A percentile compares a stretch with the other conserved stretches of the same genome.
phyloP scores from a whole-genome alignment of 1,284 basidiomycete species.

The Cutaneotrichosporon sp. region DNA sequence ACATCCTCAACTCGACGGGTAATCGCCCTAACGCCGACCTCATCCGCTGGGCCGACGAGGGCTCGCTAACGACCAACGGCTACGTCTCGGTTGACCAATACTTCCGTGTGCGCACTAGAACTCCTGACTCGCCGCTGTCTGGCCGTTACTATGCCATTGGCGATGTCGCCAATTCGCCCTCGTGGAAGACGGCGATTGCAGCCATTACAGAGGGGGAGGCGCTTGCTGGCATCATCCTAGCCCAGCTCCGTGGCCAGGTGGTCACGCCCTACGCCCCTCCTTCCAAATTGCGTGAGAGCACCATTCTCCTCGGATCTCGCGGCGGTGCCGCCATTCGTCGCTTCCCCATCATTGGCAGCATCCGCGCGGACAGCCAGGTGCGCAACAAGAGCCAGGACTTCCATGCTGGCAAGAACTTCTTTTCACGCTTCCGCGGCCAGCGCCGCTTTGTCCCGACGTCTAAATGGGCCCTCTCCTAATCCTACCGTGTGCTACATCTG shows the following conservation, averaged over 20 bases:
- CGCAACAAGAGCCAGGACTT: conserved; percentile 29
- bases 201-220: conserved; percentile 21
- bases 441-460: background rate
- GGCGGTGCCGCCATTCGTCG: conserved; percentile 29
- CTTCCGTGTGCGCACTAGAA: conserved; percentile 18
- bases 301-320: conserved; percentile 34
- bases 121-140: conserved; percentile 19
- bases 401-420: conserved; percentile 29
- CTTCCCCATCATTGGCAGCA: conserved; percentile 28
- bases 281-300: conserved; percentile 12
- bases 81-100: conserved; percentile 43
- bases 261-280: conserved; percentile 23
- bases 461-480: background rate
- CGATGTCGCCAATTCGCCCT: conserved; percentile 36
- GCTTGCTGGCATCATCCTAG: conserved; percentile 28
- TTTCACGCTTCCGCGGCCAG: conserved; percentile 29
- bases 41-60: conserved; percentile 33
- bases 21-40: conserved; percentile 46
- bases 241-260: conserved; percentile 28
- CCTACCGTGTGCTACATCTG: too few species aligned
- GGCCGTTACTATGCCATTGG: conserved; percentile 44
- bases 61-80: conserved; percentile 29
- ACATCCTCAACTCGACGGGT: conserved; percentile 48
- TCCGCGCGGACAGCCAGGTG: background rate
- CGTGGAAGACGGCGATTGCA: conserved; percentile 37